phyloP scores from a whole-genome alignment of 768 basidiomycete genomes.

The Leccinum arenicola region DNA sequence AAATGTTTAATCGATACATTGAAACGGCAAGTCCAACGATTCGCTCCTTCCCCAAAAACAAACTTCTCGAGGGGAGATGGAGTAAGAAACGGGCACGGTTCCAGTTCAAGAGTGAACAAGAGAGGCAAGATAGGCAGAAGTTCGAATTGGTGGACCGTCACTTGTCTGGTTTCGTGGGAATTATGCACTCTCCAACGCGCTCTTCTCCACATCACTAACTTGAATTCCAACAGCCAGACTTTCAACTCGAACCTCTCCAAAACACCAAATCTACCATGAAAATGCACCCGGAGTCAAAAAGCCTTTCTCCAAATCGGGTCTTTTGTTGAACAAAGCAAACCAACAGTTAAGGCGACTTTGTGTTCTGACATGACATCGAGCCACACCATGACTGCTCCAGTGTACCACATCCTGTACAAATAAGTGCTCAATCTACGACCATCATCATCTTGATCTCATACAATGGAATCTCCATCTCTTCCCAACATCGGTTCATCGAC shows the following conservation, averaged over 20 bases:
- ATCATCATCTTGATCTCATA: not conserved
- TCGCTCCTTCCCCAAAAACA: not conserved
- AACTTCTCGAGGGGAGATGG: not conserved
- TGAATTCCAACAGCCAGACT: not conserved
- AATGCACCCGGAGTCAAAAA: not conserved
- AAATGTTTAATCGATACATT: not conserved
- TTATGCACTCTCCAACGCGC: not conserved
- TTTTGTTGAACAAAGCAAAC: not conserved
- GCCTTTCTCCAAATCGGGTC: not conserved
- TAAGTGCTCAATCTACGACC: not conserved
- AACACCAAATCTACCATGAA: not conserved
- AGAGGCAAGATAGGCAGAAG: too few relatives aligned
- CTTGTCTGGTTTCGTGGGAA: not conserved
- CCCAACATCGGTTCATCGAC: not conserved
- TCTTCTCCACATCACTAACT: not conserved
- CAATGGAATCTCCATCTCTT: not conserved
- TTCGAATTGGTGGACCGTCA: too few relatives aligned
- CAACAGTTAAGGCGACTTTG: not conserved
- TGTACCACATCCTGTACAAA: not conserved
- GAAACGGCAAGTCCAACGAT: not conserved
- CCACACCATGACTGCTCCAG: not conserved
- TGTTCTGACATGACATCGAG: not conserved
- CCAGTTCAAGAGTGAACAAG: slow-evolving; percentile 1
- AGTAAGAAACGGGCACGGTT: not conserved
- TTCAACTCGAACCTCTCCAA: not conserved